Evolutionary conservation across 2,329 filamentous ascomycete genomes (phyloP).

Genomic region (Aspergillus thermomutatus): DNA sequence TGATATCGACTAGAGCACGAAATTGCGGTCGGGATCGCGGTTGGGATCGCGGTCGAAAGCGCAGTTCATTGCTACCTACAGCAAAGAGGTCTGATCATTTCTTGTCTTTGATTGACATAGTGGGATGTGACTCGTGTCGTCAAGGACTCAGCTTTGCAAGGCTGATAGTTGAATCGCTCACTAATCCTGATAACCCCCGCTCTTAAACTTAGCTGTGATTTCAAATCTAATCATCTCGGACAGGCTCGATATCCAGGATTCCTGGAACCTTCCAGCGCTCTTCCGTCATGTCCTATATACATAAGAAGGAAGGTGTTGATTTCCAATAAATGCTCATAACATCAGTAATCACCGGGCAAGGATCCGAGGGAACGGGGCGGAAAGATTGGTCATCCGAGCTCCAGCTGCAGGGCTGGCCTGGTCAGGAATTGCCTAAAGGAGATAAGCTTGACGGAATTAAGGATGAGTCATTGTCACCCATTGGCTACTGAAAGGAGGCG

Average conservation of each 20-base stretch:
- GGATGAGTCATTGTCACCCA: constrained; percentile 12
- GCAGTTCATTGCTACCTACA: neutral
- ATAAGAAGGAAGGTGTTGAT: neutral
- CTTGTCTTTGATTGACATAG: no score
- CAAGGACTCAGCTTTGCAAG: neutral
- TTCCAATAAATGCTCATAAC: neutral
- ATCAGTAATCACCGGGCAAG: neutral
- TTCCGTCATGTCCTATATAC: neutral
- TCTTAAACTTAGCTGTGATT: neutral
- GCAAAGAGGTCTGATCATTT: neutral
- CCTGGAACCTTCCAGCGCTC: neutral
- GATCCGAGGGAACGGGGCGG: constrained; percentile 13
- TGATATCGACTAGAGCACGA: neutral
- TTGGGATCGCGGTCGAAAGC: neutral
- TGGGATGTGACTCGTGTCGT: no score
- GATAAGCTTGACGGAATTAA: constrained; percentile 6
- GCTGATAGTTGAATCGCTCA: neutral
- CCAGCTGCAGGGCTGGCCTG: constrained; percentile 1
- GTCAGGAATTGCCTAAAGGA: constrained; percentile 3
- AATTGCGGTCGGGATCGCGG: neutral
- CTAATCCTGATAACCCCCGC: neutral
- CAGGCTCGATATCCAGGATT: neutral
- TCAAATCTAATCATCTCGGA: neutral
- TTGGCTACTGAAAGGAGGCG: constrained; percentile 12
- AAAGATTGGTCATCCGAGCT: constrained; percentile 20